Conservation (phyloP, 495 filamentous ascomycete species). For the Aspergillus steynii region DNA sequence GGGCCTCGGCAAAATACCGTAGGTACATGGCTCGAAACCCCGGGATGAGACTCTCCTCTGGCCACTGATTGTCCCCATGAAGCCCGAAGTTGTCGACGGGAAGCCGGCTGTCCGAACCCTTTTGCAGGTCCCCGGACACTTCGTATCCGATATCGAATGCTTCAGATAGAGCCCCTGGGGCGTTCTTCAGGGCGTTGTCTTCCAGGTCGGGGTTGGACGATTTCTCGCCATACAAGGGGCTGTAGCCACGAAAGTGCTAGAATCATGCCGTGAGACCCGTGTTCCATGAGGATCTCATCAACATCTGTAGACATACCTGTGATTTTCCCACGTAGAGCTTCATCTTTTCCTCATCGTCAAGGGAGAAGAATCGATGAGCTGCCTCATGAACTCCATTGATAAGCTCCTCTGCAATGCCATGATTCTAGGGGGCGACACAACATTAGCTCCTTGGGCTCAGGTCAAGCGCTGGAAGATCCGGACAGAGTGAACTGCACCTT, state of each 20-base stretch:
- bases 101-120: conserved; percentile 14
- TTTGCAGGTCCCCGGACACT: conserved; percentile 27
- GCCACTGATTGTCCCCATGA: conserved; percentile 32
- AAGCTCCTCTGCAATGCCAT: conserved; percentile 39
- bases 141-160: conserved; percentile 46
- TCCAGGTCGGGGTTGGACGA: conserved; percentile 23
- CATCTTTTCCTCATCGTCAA: conserved; percentile 49
- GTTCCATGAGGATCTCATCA: neutral
- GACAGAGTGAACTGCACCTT: conserved; percentile 20
- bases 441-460: conserved; percentile 17
- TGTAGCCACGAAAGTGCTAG: conserved; percentile 39
- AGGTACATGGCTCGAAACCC: conserved; percentile 21
- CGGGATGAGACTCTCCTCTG: conserved; percentile 19
- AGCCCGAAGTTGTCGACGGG: conserved; percentile 22
- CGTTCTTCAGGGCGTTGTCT: conserved; percentile 15
- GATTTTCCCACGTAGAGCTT: conserved; percentile 40
- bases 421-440: conserved; percentile 16
- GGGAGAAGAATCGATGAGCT: conserved; percentile 46
- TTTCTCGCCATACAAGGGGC: conserved; percentile 28
- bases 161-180: conserved; percentile 32
- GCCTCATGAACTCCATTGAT: conserved; percentile 39
- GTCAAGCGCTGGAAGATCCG: neutral
- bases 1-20: conserved; percentile 29
- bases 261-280: neutral
- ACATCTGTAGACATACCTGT: conserved; percentile 17